Conservation (phyloP, 371 early-diverging fungal genomes). For the Dinochytrium kinnereticum region DNA sequence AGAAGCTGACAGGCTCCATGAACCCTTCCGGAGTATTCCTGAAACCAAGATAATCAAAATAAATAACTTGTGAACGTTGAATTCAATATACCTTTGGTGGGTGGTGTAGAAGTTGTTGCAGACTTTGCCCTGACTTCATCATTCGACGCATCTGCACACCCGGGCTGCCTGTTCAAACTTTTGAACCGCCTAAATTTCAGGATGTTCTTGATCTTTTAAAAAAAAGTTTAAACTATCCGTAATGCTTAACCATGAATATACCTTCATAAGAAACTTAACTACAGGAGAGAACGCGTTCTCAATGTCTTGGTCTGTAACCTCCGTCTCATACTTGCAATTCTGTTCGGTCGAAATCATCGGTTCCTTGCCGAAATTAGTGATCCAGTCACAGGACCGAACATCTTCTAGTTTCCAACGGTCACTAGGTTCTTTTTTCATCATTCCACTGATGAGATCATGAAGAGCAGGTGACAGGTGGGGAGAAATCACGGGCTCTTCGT, state of each 20-base stretch:
- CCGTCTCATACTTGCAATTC: conserved; percentile 77
- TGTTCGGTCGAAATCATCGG: conserved; percentile 76
- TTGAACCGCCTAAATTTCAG: background rate
- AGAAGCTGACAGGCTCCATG: too few species aligned
- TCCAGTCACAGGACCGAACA: conserved; percentile 80
- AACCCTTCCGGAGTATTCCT: conserved; percentile 1
- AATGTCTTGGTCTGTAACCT: conserved; percentile 88
- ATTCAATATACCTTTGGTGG: conserved; percentile 8
- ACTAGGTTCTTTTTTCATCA: conserved; percentile 82
- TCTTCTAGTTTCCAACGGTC: conserved; percentile 76
- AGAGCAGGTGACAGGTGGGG: conserved; percentile 46
- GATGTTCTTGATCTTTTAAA: conserved; percentile 6
- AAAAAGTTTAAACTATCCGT: background rate
- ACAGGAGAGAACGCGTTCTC: conserved; percentile 72
- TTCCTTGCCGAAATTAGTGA: conserved; percentile 72
- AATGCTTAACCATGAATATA: conserved; percentile 11
- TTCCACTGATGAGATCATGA: conserved; percentile 65
- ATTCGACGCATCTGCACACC: background rate
- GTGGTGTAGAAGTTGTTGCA: background rate
- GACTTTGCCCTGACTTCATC: background rate
- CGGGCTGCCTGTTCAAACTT: background rate
- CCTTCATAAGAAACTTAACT: conserved; percentile 46
- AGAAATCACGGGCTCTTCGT: conserved; percentile 53
- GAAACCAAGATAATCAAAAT: background rate
- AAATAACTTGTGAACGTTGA: background rate